Conservation (phyloP, 2,329 filamentous ascomycete genomes). For the Ophioceras dolichostomum region DNA sequence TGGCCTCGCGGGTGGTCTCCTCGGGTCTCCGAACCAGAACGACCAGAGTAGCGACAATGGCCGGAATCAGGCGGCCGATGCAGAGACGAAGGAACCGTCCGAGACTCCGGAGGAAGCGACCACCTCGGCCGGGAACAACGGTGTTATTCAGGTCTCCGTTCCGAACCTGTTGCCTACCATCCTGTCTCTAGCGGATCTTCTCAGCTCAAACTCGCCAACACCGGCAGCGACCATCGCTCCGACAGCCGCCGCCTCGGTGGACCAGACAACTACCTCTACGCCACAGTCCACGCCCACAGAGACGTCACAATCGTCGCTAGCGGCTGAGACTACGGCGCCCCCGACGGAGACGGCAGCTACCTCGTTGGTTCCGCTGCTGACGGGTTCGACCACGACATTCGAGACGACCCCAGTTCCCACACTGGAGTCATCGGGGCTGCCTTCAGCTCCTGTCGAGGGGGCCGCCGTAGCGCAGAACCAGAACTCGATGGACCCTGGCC, state of each 20-base stretch:
- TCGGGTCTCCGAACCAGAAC: background rate
- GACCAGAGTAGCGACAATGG: background rate
- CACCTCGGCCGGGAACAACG: background rate
- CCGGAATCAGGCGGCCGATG: background rate
- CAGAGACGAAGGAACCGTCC: background rate
- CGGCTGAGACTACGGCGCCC: too few relatives aligned
- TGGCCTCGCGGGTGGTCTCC: background rate
- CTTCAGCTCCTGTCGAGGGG: too few relatives aligned
- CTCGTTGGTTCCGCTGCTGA: too few relatives aligned
- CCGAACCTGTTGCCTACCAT: background rate
- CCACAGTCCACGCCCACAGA: background rate
- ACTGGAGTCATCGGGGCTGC: background rate
- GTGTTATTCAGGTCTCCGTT: background rate
- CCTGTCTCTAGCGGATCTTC: too few relatives aligned
- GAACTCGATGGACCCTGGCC: background rate
- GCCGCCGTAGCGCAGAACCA: background rate
- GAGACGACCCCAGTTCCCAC: slow-evolving; percentile 1
- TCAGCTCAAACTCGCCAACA: background rate
- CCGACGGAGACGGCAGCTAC: too few relatives aligned
- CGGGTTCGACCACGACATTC: too few relatives aligned
- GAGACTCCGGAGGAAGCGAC: background rate
- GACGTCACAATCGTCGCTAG: too few relatives aligned
- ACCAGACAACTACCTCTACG: background rate
- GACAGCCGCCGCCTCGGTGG: background rate
- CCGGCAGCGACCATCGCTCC: background rate